These are phyloP conservation scores for Asterophora parasitica DNA, from an alignment of 768 basidiomycete genomes.

Conservation along the genomic window DNA sequence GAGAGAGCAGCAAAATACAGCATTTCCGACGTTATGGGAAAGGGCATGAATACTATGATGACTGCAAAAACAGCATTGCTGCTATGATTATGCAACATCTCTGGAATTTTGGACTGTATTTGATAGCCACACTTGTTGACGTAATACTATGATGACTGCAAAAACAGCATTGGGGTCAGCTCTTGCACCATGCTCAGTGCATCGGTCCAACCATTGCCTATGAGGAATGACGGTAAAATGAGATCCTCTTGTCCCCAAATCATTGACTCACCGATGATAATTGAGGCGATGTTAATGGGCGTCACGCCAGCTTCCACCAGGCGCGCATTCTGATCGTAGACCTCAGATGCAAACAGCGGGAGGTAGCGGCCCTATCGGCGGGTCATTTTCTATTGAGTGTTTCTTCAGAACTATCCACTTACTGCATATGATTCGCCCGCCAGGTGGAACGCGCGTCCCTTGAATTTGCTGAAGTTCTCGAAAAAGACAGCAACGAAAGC, in stretches of 20 bases:
- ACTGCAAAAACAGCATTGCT: background rate
- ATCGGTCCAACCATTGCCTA: slow-evolving; percentile 64
- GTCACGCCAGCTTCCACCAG: slow-evolving; percentile 50
- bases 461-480: slow-evolving; percentile 67
- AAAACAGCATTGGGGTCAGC: no score
- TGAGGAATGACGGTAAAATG: background rate
- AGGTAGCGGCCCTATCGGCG: slow-evolving; percentile 56
- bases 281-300: slow-evolving; percentile 59
- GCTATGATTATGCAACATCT: no score
- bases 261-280: slow-evolving; percentile 56
- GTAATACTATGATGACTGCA: no score
- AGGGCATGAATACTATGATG: background rate
- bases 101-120: no score
- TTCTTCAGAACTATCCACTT: no score
- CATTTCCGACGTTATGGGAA: slow-evolving; percentile 2
- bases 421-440: slow-evolving; percentile 78
- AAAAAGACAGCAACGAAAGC: slow-evolving; percentile 72
- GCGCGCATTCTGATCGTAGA: slow-evolving; percentile 65
- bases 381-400: background rate
- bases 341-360: slow-evolving; percentile 70
- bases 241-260: background rate
- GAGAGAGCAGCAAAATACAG: background rate
- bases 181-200: slow-evolving; percentile 38
- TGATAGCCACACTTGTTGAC: no score
- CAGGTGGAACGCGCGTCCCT: slow-evolving; percentile 61